Percentiles rank a stretch among this genome's conserved stretches.
phyloP scores from a whole-genome alignment of 495 filamentous ascomycete genomes.

The Haplographium delicatum region DNA sequence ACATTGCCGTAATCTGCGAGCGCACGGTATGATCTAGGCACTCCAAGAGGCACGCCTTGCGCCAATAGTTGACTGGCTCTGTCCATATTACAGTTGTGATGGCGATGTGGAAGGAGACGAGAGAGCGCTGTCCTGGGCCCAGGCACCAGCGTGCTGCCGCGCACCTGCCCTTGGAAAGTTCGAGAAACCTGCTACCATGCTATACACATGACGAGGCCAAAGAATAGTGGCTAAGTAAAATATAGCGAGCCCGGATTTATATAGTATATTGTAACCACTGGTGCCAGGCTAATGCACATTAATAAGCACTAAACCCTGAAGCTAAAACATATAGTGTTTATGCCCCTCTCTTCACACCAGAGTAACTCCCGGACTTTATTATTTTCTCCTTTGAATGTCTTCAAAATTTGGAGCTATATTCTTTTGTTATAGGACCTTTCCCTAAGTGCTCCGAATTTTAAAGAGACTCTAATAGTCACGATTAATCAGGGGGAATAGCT shows the following conservation, averaged over 20 bases:
- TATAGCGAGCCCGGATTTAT: constrained; percentile 1
- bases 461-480: constrained; percentile 10
- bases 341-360: constrained; percentile 16
- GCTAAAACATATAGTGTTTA: too few relatives aligned
- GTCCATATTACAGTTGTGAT: constrained; percentile 16
- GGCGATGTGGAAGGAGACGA: constrained; percentile 13
- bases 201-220: constrained; percentile 12
- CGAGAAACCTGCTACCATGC: constrained; percentile 16
- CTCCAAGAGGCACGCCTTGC: constrained; percentile 11
- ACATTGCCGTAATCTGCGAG: constrained; percentile 25
- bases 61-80: constrained; percentile 13
- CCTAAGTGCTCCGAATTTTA: constrained; percentile 18
- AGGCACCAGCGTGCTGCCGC: constrained; percentile 6
- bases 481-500: constrained; percentile 13
- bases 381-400: constrained; percentile 11
- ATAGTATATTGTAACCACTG: constrained; percentile 11
- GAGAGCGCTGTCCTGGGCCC: not conserved
- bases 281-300: constrained; percentile 8
- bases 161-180: constrained; percentile 15
- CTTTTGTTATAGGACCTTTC: constrained; percentile 11
- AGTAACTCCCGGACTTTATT: constrained; percentile 17
- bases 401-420: constrained; percentile 11
- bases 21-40: constrained; percentile 22
- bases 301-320: constrained; percentile 1
- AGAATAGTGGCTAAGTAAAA: constrained; percentile 8